Base-by-base conservation (phyloP, 345 rosid species). In the Toxicodendron radicans region DNA sequence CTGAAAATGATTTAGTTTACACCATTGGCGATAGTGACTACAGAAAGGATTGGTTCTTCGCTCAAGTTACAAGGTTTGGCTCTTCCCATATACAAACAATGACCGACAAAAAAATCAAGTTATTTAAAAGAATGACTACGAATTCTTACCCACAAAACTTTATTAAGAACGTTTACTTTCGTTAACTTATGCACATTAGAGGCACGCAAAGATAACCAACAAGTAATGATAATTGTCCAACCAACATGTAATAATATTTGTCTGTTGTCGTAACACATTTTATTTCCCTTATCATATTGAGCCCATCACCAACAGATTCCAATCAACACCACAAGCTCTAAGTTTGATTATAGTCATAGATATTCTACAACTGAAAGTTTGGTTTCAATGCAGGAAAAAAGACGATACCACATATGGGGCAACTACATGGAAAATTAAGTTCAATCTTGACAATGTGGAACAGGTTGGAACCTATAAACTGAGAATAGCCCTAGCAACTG, bases 1-100 rank as follows among this genome's bases (percentile, higher is more conserved):
- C 93, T 0, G 67, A 86, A 4, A 78, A 41, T 20, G 99, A 95
- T 59, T 72, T 95, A 68, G 85, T 90, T 51, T 95, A 86, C 84
- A 86, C 84, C 0, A 72, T 90, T 45, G 94, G 87, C 2, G 73
- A 35, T 5, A 86, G 94, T 64, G 90, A 92, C 66, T 92, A 83
- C 69, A 81, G 9, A 67, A 88, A 81, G 63, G 97, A 91, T 70
- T 91, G 97, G 99, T 92, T 91, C 86, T 95, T 86, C 66, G 95
- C 95, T 58, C 97, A 91, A 3, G 95, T 92, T 56, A 73, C 86
- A 13, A 86, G 99, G 99, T 92, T 72, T 20, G 23, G 18, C 57
- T 30, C 52, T 59, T 16, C 23, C 58, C 11, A 23, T 10, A 1
- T 23, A 21, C 23, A 38, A 2, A 43, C 46, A 45, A 35, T 6